Conservation (phyloP, 2,329 filamentous ascomycete species). For the Aspergillus glaucus region DNA sequence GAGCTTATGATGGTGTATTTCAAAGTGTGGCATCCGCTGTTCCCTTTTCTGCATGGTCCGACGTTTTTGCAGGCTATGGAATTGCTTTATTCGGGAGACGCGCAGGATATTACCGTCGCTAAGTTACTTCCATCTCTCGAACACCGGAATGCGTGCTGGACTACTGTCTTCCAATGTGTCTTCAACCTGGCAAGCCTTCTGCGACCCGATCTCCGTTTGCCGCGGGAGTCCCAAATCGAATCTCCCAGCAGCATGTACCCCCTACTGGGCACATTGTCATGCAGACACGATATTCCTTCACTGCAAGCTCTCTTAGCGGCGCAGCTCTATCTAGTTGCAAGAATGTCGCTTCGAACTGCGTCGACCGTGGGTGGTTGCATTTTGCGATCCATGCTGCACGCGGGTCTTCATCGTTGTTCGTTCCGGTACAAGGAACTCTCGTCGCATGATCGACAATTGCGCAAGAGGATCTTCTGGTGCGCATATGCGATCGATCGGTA, state of each 20-base stretch:
- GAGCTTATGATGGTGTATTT: constrained; percentile 46
- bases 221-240: constrained; percentile 31
- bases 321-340: constrained; percentile 45
- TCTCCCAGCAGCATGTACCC: constrained; percentile 33
- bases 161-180: constrained; percentile 45
- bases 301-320: constrained; percentile 46
- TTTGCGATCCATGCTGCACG: constrained; percentile 43
- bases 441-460: constrained; percentile 33
- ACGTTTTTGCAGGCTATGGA: constrained; percentile 44
- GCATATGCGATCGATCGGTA: constrained; percentile 39
- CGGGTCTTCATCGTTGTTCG: constrained; percentile 48
- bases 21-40: constrained; percentile 47
- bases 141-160: constrained; percentile 24
- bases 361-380: constrained; percentile 45
- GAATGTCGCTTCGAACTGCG: constrained; percentile 45
- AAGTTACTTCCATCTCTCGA: constrained; percentile 3
- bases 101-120: neutral
- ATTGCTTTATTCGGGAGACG: constrained; percentile 30
- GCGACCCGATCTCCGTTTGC: constrained; percentile 27
- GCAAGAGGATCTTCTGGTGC: constrained; percentile 39
- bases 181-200: constrained; percentile 43
- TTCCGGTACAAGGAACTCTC: constrained; percentile 45
- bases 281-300: constrained; percentile 40
- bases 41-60: constrained; percentile 48
- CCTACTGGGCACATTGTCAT: constrained; percentile 32